These are phyloP conservation scores for Dryadomyces quercus-mongolicae DNA, from an alignment of 2,329 filamentous ascomycete species.

Conservation along the genomic window DNA sequence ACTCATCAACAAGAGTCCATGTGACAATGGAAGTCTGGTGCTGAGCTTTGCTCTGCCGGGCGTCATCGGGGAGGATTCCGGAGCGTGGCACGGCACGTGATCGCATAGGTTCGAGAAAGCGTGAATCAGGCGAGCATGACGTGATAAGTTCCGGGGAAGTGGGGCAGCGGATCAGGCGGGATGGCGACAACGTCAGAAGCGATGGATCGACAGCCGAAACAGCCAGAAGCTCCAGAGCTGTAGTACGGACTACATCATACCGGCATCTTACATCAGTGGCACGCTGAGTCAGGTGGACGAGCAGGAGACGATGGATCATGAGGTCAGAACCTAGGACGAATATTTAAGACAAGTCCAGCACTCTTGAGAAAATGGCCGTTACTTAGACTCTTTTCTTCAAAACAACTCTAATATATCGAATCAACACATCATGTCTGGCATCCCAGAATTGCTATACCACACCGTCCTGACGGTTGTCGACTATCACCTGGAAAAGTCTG, in stretches of 20 bases:
- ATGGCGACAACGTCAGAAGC: background rate
- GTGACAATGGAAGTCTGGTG: too few relatives aligned
- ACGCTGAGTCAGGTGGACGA: background rate
- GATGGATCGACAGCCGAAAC: background rate
- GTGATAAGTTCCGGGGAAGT: background rate
- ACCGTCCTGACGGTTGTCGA: slow-evolving; percentile 22
- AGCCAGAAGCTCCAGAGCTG: background rate
- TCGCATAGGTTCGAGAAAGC: too few relatives aligned
- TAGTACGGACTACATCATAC: background rate
- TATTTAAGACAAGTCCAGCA: too few relatives aligned
- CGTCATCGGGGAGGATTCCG: too few relatives aligned
- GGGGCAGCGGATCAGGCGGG: background rate
- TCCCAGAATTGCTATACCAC: slow-evolving; percentile 23
- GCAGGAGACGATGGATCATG: background rate
- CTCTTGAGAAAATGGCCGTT: too few relatives aligned
- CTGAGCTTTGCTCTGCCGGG: too few relatives aligned
- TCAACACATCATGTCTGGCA: slow-evolving; percentile 6
- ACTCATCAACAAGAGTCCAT: too few relatives aligned
- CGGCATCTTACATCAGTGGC: background rate
- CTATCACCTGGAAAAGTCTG: slow-evolving; percentile 19
- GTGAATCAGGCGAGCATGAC: background rate
- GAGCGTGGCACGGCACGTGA: too few relatives aligned
- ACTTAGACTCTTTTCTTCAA: too few relatives aligned
- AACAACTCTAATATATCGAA: too few relatives aligned
- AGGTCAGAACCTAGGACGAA: background rate